phyloP scores from a whole-genome alignment of 768 basidiomycete species.

The Cystofilobasidium capitatum region DNA sequence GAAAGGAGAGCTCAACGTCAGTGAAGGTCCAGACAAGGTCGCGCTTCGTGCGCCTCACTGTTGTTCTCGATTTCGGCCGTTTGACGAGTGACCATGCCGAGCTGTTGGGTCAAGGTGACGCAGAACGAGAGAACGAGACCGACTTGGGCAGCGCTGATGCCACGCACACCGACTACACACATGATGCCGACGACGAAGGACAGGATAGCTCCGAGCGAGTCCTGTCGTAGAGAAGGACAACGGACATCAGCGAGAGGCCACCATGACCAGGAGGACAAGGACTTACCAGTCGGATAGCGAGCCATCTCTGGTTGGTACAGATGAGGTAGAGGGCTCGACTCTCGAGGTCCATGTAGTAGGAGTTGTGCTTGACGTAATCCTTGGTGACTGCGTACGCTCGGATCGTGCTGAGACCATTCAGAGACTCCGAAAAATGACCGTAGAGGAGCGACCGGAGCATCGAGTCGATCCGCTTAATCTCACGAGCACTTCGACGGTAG shows the following conservation, averaged over 20 bases:
- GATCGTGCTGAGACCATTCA: slow-evolving; percentile 59
- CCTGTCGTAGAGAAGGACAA: background rate
- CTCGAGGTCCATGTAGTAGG: slow-evolving; percentile 64
- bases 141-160: slow-evolving; percentile 10
- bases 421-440: slow-evolving; percentile 82
- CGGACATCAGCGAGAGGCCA: too few species aligned
- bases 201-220: slow-evolving; percentile 2
- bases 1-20: background rate
- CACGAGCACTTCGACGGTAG: slow-evolving; percentile 48
- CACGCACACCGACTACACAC: slow-evolving; percentile 12
- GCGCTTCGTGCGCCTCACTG: slow-evolving; percentile 53
- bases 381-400: slow-evolving; percentile 65
- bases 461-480: slow-evolving; percentile 49
- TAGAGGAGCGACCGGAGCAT: slow-evolving; percentile 63
- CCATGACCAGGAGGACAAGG: background rate
- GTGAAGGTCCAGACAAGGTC: background rate
- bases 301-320: slow-evolving; percentile 14
- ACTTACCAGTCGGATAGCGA: background rate
- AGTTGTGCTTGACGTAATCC: slow-evolving; percentile 66
- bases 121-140: slow-evolving; percentile 12
- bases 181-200: slow-evolving; percentile 15
- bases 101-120: slow-evolving; percentile 12
- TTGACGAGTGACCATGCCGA: slow-evolving; percentile 31
- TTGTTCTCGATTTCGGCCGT: slow-evolving; percentile 73
- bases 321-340: slow-evolving; percentile 42